phyloP scores from a whole-genome alignment of 768 basidiomycete species.

The Thelephora aurantiotincta region DNA sequence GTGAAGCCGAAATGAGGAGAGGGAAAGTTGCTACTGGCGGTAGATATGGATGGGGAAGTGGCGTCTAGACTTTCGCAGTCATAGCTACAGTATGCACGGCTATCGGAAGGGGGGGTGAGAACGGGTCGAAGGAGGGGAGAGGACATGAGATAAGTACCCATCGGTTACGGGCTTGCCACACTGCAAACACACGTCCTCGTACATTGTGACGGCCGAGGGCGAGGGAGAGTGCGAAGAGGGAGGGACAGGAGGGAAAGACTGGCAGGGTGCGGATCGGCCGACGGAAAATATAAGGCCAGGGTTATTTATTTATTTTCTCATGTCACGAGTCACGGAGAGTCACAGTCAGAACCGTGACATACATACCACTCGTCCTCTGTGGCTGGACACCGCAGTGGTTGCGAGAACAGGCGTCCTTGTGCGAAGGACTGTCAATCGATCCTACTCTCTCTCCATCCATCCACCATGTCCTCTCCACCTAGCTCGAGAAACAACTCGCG shows the following conservation, averaged over 20 bases:
- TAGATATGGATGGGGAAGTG: constrained; percentile 53
- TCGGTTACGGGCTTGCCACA: neutral
- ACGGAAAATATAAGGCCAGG: neutral
- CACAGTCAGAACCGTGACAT: too few species aligned
- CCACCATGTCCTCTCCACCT: constrained; percentile 10
- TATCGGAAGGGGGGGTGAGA: constrained; percentile 12
- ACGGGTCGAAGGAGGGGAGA: neutral
- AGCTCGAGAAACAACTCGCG: constrained; percentile 16
- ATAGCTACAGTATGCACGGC: constrained; percentile 58
- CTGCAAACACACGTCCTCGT: neutral
- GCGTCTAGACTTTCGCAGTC: constrained; percentile 49
- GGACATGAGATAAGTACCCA: neutral
- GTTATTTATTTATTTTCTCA: neutral
- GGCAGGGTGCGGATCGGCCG: too few species aligned
- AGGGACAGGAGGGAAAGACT: too few species aligned
- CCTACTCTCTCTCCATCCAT: neutral
- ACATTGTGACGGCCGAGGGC: neutral
- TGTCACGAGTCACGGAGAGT: too few species aligned
- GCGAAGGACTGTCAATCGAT: too few species aligned
- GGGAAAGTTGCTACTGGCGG: constrained; percentile 51
- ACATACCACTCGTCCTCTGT: too few species aligned
- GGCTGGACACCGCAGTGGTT: too few species aligned
- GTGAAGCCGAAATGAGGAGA: constrained; percentile 48
- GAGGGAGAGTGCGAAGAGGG: neutral
- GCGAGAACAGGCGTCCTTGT: too few species aligned